phyloP scores from a whole-genome alignment of 805 yeast genomes.

The Candida pini region DNA sequence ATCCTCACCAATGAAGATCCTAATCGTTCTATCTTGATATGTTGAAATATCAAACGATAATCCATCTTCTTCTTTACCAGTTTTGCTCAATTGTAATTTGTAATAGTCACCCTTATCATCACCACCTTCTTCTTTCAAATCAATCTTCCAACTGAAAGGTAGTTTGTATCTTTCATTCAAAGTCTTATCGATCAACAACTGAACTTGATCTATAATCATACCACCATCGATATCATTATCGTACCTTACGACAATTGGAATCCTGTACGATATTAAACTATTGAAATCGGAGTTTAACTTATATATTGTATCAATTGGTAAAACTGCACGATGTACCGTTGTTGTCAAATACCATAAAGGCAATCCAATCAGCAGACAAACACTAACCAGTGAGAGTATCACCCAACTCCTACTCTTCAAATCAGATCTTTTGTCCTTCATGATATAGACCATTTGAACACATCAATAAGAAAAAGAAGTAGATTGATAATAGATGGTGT shows the following conservation, averaged over 20 bases:
- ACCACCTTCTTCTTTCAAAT: constrained; percentile 21
- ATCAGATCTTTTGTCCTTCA: too few relatives aligned
- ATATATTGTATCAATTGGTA: constrained; percentile 44
- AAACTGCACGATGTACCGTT: constrained; percentile 52
- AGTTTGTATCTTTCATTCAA: constrained; percentile 2
- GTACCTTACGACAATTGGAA: too few relatives aligned
- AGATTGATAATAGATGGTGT: too few relatives aligned
- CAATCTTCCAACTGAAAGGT: constrained; percentile 28
- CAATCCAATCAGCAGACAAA: too few relatives aligned
- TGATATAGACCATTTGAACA: too few relatives aligned
- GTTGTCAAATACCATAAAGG: constrained; percentile 63
- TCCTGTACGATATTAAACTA: too few relatives aligned
- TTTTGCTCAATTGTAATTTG: constrained; percentile 30
- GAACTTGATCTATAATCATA: constrained; percentile 32
- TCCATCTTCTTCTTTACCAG: constrained; percentile 21
- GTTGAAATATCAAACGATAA: constrained; percentile 33
- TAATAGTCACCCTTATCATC: constrained; percentile 29
- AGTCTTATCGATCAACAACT: constrained; percentile 29
- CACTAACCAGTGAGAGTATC: constrained; percentile 20
- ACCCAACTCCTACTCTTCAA: constrained; percentile 15
- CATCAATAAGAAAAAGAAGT: too few relatives aligned
- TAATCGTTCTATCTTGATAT: constrained; percentile 28
- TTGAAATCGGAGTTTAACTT: constrained; percentile 9
- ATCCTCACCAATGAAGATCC: constrained; percentile 27
- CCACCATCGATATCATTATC: too few relatives aligned